phyloP scores from a whole-genome alignment of 805 yeast genomes.

The Lachancea meyersii region DNA sequence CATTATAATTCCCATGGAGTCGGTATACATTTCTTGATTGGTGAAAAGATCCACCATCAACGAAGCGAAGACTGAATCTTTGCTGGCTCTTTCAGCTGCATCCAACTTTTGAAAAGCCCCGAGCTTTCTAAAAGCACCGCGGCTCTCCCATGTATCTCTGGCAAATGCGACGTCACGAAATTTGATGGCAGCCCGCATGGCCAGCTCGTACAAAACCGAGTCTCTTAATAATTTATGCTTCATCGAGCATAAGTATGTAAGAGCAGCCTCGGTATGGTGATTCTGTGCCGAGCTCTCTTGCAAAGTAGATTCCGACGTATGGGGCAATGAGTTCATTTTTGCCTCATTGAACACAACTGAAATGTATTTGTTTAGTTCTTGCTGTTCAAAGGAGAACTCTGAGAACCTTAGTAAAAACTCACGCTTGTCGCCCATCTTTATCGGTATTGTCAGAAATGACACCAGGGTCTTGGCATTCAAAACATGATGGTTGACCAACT shows the following conservation, averaged over 20 bases:
- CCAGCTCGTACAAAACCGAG: conserved; percentile 50
- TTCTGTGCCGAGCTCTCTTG: too few species aligned
- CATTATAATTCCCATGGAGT: conserved; percentile 62
- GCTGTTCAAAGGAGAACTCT: conserved; percentile 24
- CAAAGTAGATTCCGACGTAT: conserved; percentile 14
- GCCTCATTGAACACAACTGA: background rate
- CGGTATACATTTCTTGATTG: conserved; percentile 49
- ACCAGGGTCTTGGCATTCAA: conserved; percentile 20
- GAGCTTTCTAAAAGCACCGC: conserved; percentile 67
- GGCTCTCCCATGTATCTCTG: conserved; percentile 63
- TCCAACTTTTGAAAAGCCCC: conserved; percentile 46
- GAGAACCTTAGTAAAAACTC: conserved; percentile 25
- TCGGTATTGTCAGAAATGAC: conserved; percentile 27
- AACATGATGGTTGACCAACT: conserved; percentile 15
- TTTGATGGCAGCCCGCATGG: conserved; percentile 59
- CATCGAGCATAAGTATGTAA: conserved; percentile 14
- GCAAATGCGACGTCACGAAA: conserved; percentile 54
- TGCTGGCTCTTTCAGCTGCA: conserved; percentile 34
- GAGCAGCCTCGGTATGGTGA: background rate
- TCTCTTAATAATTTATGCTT: conserved; percentile 36
- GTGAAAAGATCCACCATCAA: conserved; percentile 59
- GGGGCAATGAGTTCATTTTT: conserved; percentile 1
- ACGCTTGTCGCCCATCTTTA: conserved; percentile 19
- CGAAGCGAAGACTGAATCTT: conserved; percentile 50
- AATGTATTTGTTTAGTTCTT: conserved; percentile 10